A percentile compares a stretch with the other conserved stretches of the same genome.
phyloP scores from a whole-genome alignment of 495 filamentous ascomycete genomes.

The Penicillium antarcticum region DNA sequence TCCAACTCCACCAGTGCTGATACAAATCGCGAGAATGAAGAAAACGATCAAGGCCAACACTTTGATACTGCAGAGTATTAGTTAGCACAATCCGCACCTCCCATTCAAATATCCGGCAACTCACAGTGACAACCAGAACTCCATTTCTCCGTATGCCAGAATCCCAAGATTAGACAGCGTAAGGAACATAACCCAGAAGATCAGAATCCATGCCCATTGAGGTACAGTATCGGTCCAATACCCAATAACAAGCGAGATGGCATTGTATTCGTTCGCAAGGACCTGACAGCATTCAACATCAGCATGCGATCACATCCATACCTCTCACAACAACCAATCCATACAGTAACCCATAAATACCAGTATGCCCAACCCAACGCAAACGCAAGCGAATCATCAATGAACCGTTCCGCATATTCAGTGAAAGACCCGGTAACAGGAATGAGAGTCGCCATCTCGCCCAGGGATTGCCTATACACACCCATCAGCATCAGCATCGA shows the following conservation, averaged over 20 bases:
- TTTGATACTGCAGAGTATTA: slow-evolving; percentile 34
- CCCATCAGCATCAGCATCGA: not conserved
- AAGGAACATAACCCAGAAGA: slow-evolving; percentile 57
- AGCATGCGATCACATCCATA: not conserved
- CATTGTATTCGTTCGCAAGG: slow-evolving; percentile 51
- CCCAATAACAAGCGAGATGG: slow-evolving; percentile 42
- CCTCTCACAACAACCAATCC: not conserved
- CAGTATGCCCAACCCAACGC: slow-evolving; percentile 57
- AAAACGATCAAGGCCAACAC: slow-evolving; percentile 60
- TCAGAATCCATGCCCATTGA: slow-evolving; percentile 58
- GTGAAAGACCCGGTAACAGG: slow-evolving; percentile 54
- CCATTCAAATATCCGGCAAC: not conserved
- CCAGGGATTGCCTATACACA: slow-evolving; percentile 46
- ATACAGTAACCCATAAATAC: slow-evolving; percentile 53
- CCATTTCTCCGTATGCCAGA: slow-evolving; percentile 64
- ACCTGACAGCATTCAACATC: slow-evolving; percentile 18
- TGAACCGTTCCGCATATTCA: slow-evolving; percentile 56
- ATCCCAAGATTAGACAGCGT: slow-evolving; percentile 51
- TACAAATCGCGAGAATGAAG: slow-evolving; percentile 64
- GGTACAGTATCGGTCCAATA: slow-evolving; percentile 43
- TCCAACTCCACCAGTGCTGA: slow-evolving; percentile 61
- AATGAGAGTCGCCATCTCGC: slow-evolving; percentile 55
- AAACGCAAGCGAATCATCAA: slow-evolving; percentile 51
- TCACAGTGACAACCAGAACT: slow-evolving; percentile 43
- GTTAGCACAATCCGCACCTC: not conserved